A percentile compares a stretch with the other conserved stretches of the same genome.
Conservation (phyloP, 2,329 filamentous ascomycete genomes). For the Aureobasidium subglaciale region DNA sequence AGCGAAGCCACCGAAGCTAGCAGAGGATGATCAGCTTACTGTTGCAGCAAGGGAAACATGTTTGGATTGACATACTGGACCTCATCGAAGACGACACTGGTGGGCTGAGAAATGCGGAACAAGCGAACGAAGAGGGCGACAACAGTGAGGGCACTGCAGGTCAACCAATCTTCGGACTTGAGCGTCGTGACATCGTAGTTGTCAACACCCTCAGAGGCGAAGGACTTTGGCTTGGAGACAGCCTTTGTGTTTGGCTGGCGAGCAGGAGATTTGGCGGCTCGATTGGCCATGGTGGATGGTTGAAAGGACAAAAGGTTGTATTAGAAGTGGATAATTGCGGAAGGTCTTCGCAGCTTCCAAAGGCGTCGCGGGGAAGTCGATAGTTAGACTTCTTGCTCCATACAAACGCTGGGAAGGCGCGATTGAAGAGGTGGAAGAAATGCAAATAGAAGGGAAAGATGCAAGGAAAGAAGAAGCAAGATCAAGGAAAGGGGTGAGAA, state of each 20-base stretch:
- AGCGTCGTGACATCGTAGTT: constrained; percentile 92
- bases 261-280: constrained; percentile 15
- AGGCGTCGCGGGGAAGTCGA: constrained; percentile 1
- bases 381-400: constrained; percentile 12
- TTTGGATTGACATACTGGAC: constrained; percentile 70
- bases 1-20: constrained; percentile 92
- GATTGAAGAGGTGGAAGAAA: neutral
- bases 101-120: constrained; percentile 93
- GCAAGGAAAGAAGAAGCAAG: neutral
- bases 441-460: neutral
- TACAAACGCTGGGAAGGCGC: constrained; percentile 1
- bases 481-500: constrained; percentile 1
- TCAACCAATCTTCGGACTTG: constrained; percentile 73
- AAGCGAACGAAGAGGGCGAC: constrained; percentile 74
- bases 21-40: constrained; percentile 21
- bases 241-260: neutral
- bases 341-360: constrained; percentile 2
- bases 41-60: neutral
- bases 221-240: constrained; percentile 38
- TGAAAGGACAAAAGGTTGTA: neutral
- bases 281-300: constrained; percentile 7
- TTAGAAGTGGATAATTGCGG: constrained; percentile 10
- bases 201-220: constrained; percentile 69
- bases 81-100: constrained; percentile 96
- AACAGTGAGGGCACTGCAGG: constrained; percentile 64